These are phyloP conservation scores for Henningerozyma blattae DNA, from an alignment of 805 yeast species.

Conservation along the genomic window DNA sequence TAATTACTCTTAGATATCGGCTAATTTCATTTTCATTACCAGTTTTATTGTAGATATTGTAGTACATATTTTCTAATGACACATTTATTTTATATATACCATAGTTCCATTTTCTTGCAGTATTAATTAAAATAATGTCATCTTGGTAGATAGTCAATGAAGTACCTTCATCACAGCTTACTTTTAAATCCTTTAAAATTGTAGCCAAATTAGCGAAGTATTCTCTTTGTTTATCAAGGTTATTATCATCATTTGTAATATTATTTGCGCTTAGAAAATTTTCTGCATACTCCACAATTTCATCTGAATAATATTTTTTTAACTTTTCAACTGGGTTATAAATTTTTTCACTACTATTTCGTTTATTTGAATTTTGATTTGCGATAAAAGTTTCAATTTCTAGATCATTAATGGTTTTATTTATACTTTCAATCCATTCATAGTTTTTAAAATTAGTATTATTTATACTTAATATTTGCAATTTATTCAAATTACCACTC, in stretches of 20 bases:
- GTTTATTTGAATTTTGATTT: constrained; percentile 29
- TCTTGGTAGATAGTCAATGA: constrained; percentile 31
- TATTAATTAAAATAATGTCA: constrained; percentile 18
- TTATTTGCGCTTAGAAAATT: constrained; percentile 16
- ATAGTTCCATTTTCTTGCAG: constrained; percentile 23
- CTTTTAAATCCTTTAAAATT: constrained; percentile 59
- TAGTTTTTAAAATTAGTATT: constrained; percentile 14
- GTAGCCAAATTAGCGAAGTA: constrained; percentile 63
- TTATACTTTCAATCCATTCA: constrained; percentile 19
- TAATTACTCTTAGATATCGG: constrained; percentile 23
- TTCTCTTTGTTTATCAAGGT: constrained; percentile 12
- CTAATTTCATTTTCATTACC: constrained; percentile 18
- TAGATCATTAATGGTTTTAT: constrained; percentile 20
- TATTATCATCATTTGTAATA: constrained; percentile 19
- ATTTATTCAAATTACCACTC: constrained; percentile 42
- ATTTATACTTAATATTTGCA: constrained; percentile 24
- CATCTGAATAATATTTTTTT: constrained; percentile 40
- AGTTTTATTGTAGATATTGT: constrained; percentile 10
- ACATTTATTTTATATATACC: constrained; percentile 18
- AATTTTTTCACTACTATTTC: not conserved
- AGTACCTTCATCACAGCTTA: constrained; percentile 47
- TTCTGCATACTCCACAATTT: constrained; percentile 38
- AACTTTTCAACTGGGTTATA: constrained; percentile 35
- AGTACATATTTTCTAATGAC: constrained; percentile 19
- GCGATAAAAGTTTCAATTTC: constrained; percentile 30